phyloP scores from a whole-genome alignment of 495 filamentous ascomycete species.

The Platismatia glauca region DNA sequence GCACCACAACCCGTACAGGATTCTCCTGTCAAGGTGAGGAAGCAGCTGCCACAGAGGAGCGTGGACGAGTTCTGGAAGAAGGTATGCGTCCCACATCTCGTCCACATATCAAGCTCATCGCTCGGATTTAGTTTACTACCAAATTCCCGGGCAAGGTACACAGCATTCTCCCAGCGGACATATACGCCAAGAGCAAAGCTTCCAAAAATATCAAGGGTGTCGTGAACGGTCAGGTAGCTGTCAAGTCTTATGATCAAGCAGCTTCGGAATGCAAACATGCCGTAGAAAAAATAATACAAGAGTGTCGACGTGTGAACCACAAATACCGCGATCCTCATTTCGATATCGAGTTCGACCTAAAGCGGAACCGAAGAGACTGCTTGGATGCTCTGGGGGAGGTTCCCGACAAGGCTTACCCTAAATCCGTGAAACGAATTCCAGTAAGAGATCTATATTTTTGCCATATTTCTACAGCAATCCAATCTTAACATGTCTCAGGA shows the following conservation, averaged over 20 bases:
- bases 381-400: constrained; percentile 51
- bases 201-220: constrained; percentile 43
- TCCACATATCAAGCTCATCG: constrained; percentile 30
- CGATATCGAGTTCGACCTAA: constrained; percentile 75
- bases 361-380: constrained; percentile 49
- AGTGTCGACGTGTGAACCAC: constrained; percentile 77
- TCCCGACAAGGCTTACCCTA: constrained; percentile 38
- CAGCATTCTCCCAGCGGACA: constrained; percentile 64
- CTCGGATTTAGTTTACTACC: constrained; percentile 1
- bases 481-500: constrained; percentile 38
- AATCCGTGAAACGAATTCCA: constrained; percentile 55
- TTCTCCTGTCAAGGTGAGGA: constrained; percentile 37
- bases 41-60: constrained; percentile 56
- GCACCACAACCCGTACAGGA: constrained; percentile 4
- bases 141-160: constrained; percentile 49
- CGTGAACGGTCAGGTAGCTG: constrained; percentile 47
- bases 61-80: constrained; percentile 73
- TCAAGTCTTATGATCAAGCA: constrained; percentile 64
- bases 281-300: constrained; percentile 71
- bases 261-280: constrained; percentile 58
- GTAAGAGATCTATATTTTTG: constrained; percentile 28
- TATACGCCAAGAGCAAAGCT: constrained; percentile 54
- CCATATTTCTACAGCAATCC: background rate
- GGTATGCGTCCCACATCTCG: constrained; percentile 56
- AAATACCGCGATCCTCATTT: constrained; percentile 88